Conservation (phyloP, 805 yeast species). For the Saccharomycopsis lassenensis region DNA sequence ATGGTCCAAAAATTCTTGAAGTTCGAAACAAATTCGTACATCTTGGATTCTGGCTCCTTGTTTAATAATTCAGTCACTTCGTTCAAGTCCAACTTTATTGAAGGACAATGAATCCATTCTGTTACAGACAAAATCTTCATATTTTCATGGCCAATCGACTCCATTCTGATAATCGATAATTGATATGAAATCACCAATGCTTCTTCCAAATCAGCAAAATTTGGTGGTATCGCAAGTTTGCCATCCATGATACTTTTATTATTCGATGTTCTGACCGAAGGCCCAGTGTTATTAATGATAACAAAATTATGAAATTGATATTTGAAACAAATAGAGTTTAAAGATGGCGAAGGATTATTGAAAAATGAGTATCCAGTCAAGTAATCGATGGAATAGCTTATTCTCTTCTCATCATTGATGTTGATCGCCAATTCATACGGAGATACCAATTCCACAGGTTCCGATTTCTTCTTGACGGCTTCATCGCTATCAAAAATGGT, state of each 20-base stretch:
- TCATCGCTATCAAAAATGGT: background rate
- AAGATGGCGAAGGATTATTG: conserved; percentile 18
- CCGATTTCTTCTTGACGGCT: conserved; percentile 1
- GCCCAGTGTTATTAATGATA: conserved; percentile 1
- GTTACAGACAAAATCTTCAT: conserved; percentile 15
- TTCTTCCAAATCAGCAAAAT: conserved; percentile 7
- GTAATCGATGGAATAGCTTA: conserved; percentile 13
- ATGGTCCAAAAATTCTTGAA: conserved; percentile 13
- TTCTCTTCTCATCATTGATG: conserved; percentile 8
- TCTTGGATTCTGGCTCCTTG: background rate
- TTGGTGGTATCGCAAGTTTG: conserved; percentile 1
- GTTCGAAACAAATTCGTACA: background rate
- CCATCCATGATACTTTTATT: too few species aligned
- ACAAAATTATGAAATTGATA: conserved; percentile 15
- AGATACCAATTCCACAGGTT: conserved; percentile 6
- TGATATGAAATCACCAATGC: conserved; percentile 10
- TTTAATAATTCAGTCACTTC: conserved; percentile 9
- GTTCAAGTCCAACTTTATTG: conserved; percentile 6
- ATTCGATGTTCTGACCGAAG: background rate
- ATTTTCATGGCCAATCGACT: conserved; percentile 16
- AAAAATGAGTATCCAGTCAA: conserved; percentile 16
- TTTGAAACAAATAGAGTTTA: conserved; percentile 14
- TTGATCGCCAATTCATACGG: conserved; percentile 7
- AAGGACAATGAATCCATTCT: conserved; percentile 15
- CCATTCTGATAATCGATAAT: conserved; percentile 13